phyloP scores from a whole-genome alignment of 805 yeast species.

The Phaffomyces opuntiae region DNA sequence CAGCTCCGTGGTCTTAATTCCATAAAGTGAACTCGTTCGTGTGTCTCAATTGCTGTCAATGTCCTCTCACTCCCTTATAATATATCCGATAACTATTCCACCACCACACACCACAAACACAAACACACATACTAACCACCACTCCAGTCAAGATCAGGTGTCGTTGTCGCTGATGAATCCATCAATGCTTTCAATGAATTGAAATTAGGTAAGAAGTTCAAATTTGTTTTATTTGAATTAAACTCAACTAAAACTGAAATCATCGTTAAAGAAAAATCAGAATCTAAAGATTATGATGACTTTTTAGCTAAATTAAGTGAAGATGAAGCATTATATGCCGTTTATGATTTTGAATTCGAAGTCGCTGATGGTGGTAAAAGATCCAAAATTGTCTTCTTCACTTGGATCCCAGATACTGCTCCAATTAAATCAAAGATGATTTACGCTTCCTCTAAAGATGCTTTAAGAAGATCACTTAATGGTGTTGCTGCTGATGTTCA shows the following conservation, averaged over 20 bases:
- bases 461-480: constrained; percentile 92
- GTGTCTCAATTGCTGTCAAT: no score
- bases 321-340: constrained; percentile 92
- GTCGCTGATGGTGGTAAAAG: constrained; percentile 92
- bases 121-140: neutral
- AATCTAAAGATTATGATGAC: constrained; percentile 68
- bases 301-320: constrained; percentile 90
- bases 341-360: constrained; percentile 95
- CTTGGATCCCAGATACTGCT: constrained; percentile 98
- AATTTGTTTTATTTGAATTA: constrained; percentile 74
- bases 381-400: constrained; percentile 60
- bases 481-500: constrained; percentile 93
- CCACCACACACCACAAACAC: no score
- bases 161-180: constrained; percentile 84
- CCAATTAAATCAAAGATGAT: constrained; percentile 95
- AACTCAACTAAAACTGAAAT: constrained; percentile 87
- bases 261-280: constrained; percentile 79
- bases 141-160: constrained; percentile 36
- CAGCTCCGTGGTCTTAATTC: no score
- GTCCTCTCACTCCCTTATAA: neutral
- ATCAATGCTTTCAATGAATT: constrained; percentile 91
- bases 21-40: no score
- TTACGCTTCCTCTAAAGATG: constrained; percentile 97
- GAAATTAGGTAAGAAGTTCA: constrained; percentile 86
- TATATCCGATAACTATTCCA: neutral